Evolutionary conservation across 1,284 basidiomycete genomes (phyloP).

Genomic region (Moesziomyces parantarcticus): DNA sequence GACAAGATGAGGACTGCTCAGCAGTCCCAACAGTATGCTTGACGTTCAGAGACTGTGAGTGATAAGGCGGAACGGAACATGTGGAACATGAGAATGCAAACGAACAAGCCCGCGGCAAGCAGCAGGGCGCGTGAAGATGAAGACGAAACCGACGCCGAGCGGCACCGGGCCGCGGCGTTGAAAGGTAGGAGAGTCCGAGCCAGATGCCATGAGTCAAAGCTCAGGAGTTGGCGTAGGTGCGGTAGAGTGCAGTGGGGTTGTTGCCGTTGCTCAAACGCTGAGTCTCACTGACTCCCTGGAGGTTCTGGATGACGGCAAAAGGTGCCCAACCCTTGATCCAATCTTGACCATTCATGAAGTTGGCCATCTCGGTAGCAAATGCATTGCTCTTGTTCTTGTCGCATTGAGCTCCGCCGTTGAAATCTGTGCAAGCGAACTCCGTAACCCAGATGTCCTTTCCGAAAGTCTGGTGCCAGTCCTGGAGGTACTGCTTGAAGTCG

Average conservation of each 20-base stretch:
- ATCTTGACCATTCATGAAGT: conserved; percentile 58
- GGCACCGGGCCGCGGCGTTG: conserved; percentile 12
- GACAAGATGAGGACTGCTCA: too few relatives aligned
- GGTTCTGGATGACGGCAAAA: conserved; percentile 57
- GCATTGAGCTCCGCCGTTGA: conserved; percentile 68
- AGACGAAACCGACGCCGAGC: neutral
- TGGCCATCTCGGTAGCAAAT: conserved; percentile 69
- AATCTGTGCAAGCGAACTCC: conserved; percentile 61
- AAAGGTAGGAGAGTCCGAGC: neutral
- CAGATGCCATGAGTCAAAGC: neutral
- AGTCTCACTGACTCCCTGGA: conserved; percentile 52
- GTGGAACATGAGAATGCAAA: too few relatives aligned
- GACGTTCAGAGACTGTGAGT: too few relatives aligned
- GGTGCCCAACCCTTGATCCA: conserved; percentile 56
- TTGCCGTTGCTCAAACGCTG: conserved; percentile 47
- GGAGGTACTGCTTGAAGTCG: conserved; percentile 56
- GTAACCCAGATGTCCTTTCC: conserved; percentile 62
- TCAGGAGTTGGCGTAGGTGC: conserved; percentile 30
- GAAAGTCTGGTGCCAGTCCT: conserved; percentile 46
- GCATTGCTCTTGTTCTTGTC: conserved; percentile 68
- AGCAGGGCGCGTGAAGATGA: too few relatives aligned
- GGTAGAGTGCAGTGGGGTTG: conserved; percentile 48
- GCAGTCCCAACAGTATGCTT: too few relatives aligned
- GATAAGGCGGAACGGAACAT: too few relatives aligned
- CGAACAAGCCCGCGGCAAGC: too few relatives aligned